These are phyloP conservation scores for Botrytis fragariae DNA, from an alignment of 2,329 filamentous ascomycete species.

Conservation along the genomic window DNA sequence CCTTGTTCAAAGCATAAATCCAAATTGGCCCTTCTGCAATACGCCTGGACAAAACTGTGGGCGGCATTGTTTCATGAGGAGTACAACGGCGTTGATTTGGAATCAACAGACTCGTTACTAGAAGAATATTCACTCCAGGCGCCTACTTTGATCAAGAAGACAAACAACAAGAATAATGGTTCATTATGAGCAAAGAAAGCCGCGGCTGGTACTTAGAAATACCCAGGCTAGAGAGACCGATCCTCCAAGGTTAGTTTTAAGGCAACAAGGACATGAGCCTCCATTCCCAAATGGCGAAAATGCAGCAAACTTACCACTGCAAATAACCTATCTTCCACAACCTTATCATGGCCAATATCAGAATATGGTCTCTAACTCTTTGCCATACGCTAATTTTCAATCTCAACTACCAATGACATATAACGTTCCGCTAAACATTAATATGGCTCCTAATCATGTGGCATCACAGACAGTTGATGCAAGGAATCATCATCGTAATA, in stretches of 20 bases:
- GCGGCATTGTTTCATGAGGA: not conserved
- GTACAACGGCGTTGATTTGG: not conserved
- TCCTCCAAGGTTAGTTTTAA: not conserved
- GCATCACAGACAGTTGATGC: not conserved
- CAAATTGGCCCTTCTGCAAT: not conserved
- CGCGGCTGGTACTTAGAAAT: constrained; percentile 16
- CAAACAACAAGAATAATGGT: constrained; percentile 6
- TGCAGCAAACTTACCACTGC: constrained; percentile 7
- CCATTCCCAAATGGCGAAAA: not conserved
- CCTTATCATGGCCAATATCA: constrained; percentile 5
- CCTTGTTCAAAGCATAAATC: not conserved
- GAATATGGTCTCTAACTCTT: not conserved
- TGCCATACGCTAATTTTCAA: not conserved
- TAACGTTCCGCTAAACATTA: constrained; percentile 6
- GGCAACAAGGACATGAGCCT: not conserved
- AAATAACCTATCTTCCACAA: constrained; percentile 6
- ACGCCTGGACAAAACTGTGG: not conserved
- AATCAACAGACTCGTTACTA: not conserved
- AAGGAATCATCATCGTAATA: not conserved
- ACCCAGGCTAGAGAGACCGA: not conserved
- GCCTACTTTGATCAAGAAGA: not conserved
- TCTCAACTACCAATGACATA: constrained; percentile 4
- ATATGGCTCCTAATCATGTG: constrained; percentile 1
- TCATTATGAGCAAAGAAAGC: constrained; percentile 18
- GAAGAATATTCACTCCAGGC: not conserved